phyloP scores from a whole-genome alignment of 2,329 filamentous ascomycete species.

The Neofusicoccum kwambonambiense region DNA sequence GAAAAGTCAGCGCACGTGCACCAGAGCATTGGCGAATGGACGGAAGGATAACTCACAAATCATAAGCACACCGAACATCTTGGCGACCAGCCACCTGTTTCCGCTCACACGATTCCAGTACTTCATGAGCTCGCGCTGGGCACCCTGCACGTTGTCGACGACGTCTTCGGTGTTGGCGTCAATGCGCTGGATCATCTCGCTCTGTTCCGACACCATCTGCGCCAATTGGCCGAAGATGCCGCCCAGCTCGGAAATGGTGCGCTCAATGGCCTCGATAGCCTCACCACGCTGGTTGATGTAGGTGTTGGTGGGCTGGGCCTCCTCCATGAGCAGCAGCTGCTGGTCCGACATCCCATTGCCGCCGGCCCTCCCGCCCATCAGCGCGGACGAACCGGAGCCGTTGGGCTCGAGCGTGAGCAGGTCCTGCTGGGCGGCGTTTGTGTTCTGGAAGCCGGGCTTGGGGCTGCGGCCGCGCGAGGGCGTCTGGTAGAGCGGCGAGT shows the following conservation, averaged over 20 bases:
- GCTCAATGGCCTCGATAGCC: conserved; percentile 94
- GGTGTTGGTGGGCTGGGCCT: conserved; percentile 77
- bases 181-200: conserved; percentile 95
- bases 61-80: conserved; percentile 87
- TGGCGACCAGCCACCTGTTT: conserved; percentile 90
- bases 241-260: conserved; percentile 89
- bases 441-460: conserved; percentile 44
- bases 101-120: conserved; percentile 94
- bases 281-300: conserved; percentile 94
- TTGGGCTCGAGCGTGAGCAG: conserved; percentile 78
- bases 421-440: conserved; percentile 55
- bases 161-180: conserved; percentile 98
- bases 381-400: conserved; percentile 33
- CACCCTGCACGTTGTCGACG: conserved; percentile 96
- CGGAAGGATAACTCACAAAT: conserved; percentile 59
- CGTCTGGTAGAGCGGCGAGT: conserved; percentile 83
- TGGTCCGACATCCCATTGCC: conserved; percentile 67
- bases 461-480: conserved; percentile 63
- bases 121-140: conserved; percentile 90
- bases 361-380: conserved; percentile 10
- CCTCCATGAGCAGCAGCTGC: conserved; percentile 84
- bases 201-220: conserved; percentile 95
- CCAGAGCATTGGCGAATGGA: neutral
- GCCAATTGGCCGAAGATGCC: conserved; percentile 92
- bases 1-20: conserved; percentile 21